Conservation (phyloP, 257 asterid species). For the Coffea canephora region DNA sequence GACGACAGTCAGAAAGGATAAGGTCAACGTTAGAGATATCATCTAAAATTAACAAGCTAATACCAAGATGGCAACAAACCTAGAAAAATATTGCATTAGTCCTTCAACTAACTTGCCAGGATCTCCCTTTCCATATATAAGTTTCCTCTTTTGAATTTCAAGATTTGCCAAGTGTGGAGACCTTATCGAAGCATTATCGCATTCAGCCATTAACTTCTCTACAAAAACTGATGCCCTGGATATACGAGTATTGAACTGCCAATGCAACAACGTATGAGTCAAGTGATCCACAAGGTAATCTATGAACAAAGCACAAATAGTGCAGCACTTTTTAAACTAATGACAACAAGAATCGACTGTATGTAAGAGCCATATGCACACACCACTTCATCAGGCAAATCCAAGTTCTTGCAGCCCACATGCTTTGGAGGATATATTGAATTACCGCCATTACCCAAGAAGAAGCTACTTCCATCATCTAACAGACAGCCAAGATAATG, state of each 20-base stretch:
- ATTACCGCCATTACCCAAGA: constrained; percentile 36
- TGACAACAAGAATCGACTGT: background rate
- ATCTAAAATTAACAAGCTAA: background rate
- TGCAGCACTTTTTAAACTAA: background rate
- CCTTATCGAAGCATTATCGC: constrained; percentile 51
- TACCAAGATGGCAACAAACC: constrained; percentile 37
- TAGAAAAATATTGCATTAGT: constrained; percentile 61
- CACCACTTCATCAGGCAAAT: constrained; percentile 67
- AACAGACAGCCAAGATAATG: constrained; percentile 82
- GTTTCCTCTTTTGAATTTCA: constrained; percentile 79
- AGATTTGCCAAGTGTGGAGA: constrained; percentile 75
- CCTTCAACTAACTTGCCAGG: constrained; percentile 53
- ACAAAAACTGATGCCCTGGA: constrained; percentile 62
- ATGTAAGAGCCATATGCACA: constrained; percentile 30
- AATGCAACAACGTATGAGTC: constrained; percentile 30
- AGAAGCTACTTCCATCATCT: constrained; percentile 67
- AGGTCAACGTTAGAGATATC: constrained; percentile 5
- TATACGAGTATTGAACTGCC: constrained; percentile 83
- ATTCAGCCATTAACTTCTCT: constrained; percentile 46
- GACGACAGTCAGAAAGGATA: background rate
- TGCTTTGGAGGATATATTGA: constrained; percentile 31
- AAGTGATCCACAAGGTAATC: constrained; percentile 14
- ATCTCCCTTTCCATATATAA: constrained; percentile 68
- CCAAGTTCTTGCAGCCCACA: constrained; percentile 43
- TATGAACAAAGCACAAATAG: constrained; percentile 14